Evolutionary conservation across 495 filamentous ascomycete genomes (phyloP).

Genomic region (Chaetomium cochliodes): DNA sequence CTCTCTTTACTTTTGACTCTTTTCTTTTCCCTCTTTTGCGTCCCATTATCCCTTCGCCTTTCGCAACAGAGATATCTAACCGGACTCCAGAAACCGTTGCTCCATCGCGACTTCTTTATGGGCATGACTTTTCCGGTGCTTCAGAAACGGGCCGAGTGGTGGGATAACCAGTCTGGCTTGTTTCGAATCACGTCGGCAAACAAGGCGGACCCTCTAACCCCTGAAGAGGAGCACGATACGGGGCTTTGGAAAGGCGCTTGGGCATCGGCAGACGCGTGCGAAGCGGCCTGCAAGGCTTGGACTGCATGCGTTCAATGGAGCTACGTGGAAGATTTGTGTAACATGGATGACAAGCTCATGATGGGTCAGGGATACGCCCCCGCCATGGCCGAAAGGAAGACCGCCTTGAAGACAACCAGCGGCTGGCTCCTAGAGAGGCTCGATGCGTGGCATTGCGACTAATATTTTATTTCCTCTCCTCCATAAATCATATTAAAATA

Average conservation of each 20-base stretch:
- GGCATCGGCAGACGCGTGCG: constrained; percentile 15
- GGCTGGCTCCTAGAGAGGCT: constrained; percentile 19
- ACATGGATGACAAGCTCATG: constrained; percentile 20
- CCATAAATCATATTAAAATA: background rate
- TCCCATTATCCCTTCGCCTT: too few relatives aligned
- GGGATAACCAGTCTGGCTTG: constrained; percentile 15
- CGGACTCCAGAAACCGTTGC: background rate
- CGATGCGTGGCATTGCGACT: constrained; percentile 12
- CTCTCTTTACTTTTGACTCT: background rate
- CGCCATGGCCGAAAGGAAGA: constrained; percentile 21
- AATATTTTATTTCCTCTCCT: background rate
- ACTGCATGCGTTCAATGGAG: constrained; percentile 20
- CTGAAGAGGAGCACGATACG: constrained; percentile 2
- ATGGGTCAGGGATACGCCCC: constrained; percentile 23
- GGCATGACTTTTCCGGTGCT: constrained; percentile 6
- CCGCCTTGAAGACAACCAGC: constrained; percentile 19
- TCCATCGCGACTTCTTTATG: constrained; percentile 13
- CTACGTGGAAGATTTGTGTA: constrained; percentile 21
- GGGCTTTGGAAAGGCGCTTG: constrained; percentile 15
- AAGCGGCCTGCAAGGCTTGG: constrained; percentile 18
- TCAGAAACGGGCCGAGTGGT: constrained; percentile 16
- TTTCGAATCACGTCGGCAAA: constrained; percentile 18
- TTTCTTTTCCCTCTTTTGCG: background rate
- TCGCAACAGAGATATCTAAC: background rate
- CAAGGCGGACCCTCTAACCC: constrained; percentile 11